A percentile compares a stretch with the other conserved stretches of the same genome.
Evolutionary conservation across 2,329 filamentous ascomycete species (phyloP).

Genomic region (Piedraia hortae): DNA sequence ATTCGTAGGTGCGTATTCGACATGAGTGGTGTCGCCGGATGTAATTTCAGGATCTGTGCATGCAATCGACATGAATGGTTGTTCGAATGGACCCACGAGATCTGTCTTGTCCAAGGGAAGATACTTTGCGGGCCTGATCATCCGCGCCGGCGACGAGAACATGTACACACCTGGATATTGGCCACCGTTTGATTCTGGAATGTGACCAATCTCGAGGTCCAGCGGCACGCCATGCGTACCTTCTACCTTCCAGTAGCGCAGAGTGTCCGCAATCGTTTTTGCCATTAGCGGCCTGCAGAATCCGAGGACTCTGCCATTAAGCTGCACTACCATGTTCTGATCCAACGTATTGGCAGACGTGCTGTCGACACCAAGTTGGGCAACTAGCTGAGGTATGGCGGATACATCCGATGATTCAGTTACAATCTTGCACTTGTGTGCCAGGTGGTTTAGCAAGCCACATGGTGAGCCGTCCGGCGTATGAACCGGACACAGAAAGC

Average conservation of each 20-base stretch:
- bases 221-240: constrained; percentile 53
- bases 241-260: constrained; percentile 88
- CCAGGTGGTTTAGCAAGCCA: constrained; percentile 77
- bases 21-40: constrained; percentile 73
- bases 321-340: constrained; percentile 66
- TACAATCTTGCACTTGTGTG: constrained; percentile 79
- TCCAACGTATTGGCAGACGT: constrained; percentile 51
- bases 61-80: constrained; percentile 95
- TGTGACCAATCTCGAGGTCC: constrained; percentile 72
- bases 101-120: constrained; percentile 65
- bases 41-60: constrained; percentile 67
- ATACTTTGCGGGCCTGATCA: constrained; percentile 83
- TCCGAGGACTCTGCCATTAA: constrained; percentile 72
- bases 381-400: constrained; percentile 41
- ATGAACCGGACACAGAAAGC: constrained; percentile 89
- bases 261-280: constrained; percentile 52
- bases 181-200: constrained; percentile 68
- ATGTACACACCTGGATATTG: constrained; percentile 92
- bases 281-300: constrained; percentile 74
- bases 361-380: constrained; percentile 51
- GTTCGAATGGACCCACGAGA: constrained; percentile 76
- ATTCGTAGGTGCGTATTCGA: constrained; percentile 82
- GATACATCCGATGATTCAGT: constrained; percentile 50
- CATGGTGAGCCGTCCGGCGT: constrained; percentile 91
- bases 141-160: constrained; percentile 57